Base-by-base conservation (phyloP, 768 basidiomycete genomes). In the Boletus reticulatus region DNA sequence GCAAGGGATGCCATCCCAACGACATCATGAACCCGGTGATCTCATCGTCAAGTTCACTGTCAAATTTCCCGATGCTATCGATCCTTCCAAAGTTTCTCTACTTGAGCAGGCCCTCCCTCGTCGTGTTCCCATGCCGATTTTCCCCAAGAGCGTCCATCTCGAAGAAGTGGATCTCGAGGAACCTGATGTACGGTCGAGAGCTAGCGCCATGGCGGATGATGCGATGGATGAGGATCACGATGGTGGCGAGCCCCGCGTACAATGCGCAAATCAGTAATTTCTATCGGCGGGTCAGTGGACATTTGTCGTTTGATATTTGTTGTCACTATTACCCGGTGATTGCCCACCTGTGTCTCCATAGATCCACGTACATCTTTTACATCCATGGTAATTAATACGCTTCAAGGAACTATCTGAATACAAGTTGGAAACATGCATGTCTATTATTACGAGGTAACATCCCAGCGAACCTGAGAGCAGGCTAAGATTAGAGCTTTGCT, bases 1-100 rank as follows among this genome's bases (percentile, higher is more conserved):
- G 6, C 95, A 98, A 75, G 97, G 97, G 58, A 99, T 99, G 97
- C 97, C 96, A 13, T 98, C 97, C 48, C 91, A 91, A 72, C 87
- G 97, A 57, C 96, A 98, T 75, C 97, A 98, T 75, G 94, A 99
- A 69, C 83, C 87, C 39, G 97, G 97, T 38, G 94, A 98, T 73
- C 82, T 99, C 57, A 94, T 84, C 70, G 81, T 99, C 73, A 89
- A 87, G 68, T 75, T 98, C 63, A 79, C 80, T 59, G 91, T 99
- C 67, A 84, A 80, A 55, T 99, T 98, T 84, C 97, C 97, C 37
- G 91, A 94, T 31, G 67, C 73, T 52, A 82, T 99, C 71, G 82
- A 88, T 56, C 77, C 84, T 32, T 76, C 78, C 32, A 75, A 78
- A 37, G 87, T 94, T 62, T 78, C 81, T 19, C 73, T 85, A 20